These are phyloP conservation scores for Phytophthora sp. DNA, from an alignment of 352 stramenopile genomes.

Conservation along the genomic window DNA sequence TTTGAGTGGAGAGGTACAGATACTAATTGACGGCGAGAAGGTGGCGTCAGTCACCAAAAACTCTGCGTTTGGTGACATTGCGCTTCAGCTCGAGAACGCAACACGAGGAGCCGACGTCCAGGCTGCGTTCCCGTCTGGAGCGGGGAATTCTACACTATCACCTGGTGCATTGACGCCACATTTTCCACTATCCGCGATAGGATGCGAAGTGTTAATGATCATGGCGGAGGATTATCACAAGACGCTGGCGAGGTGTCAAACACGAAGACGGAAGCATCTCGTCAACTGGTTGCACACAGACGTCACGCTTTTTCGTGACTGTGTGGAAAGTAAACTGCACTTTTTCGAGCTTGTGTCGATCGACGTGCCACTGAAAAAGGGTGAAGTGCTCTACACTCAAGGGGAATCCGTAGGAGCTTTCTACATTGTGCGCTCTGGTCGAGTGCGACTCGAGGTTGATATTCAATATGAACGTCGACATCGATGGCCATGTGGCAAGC, in stretches of 20 bases:
- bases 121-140: slow-evolving; percentile 28
- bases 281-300: slow-evolving; percentile 75
- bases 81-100: slow-evolving; percentile 75
- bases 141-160: slow-evolving; percentile 1
- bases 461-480: slow-evolving; percentile 75
- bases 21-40: slow-evolving; percentile 70
- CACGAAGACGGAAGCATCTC: slow-evolving; percentile 65
- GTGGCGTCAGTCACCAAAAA: slow-evolving; percentile 64
- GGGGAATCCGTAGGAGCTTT: slow-evolving; percentile 68
- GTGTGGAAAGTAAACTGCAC: slow-evolving; percentile 75
- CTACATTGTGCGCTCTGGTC: slow-evolving; percentile 68
- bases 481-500: slow-evolving; percentile 58
- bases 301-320: slow-evolving; percentile 71
- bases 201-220: slow-evolving; percentile 71
- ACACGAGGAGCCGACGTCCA: slow-evolving; percentile 71
- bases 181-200: slow-evolving; percentile 20
- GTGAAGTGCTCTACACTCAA: slow-evolving; percentile 65
- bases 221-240: slow-evolving; percentile 77
- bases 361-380: slow-evolving; percentile 64
- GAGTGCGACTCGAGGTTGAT: slow-evolving; percentile 65
- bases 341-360: slow-evolving; percentile 84
- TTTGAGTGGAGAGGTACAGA: slow-evolving; percentile 64
- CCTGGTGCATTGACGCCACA: slow-evolving; percentile 5
- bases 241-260: slow-evolving; percentile 68
- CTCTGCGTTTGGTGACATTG: slow-evolving; percentile 71